phyloP scores from a whole-genome alignment of 192 early-diverging fungal genomes.

The Linnemannia exigua region DNA sequence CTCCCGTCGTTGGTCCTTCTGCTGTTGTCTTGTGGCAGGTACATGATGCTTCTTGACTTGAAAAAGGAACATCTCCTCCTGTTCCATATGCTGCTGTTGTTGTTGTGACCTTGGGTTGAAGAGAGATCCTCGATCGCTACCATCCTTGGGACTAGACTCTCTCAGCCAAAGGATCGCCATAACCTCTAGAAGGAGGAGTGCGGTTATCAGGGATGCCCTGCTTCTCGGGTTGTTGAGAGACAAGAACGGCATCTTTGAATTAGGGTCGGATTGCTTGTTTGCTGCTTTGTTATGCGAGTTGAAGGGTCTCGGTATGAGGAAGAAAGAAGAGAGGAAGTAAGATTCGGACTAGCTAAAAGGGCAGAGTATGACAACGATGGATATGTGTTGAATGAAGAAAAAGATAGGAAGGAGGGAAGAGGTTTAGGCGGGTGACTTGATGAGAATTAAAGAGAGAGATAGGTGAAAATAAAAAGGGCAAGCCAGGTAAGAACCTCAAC shows the following conservation, averaged over 20 bases:
- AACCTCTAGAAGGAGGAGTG: slow-evolving; percentile 27
- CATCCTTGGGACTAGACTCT: slow-evolving; percentile 1
- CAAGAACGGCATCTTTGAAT: slow-evolving; percentile 31
- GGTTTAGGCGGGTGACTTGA: no score
- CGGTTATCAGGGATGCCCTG: slow-evolving; percentile 21
- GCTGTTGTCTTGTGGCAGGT: background rate
- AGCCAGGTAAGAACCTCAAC: background rate
- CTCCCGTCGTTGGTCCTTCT: no score
- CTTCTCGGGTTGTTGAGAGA: slow-evolving; percentile 33
- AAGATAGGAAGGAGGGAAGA: no score
- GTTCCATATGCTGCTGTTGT: background rate
- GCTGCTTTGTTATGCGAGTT: background rate
- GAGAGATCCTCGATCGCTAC: background rate
- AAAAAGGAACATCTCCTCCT: background rate
- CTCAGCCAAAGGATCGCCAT: slow-evolving; percentile 39
- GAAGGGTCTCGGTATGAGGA: background rate
- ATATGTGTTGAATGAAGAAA: background rate
- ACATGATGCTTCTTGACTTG: slow-evolving; percentile 16
- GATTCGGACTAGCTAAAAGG: background rate
- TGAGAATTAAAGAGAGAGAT: background rate
- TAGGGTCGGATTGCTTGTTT: background rate
- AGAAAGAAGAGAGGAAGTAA: background rate
- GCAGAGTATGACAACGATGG: background rate
- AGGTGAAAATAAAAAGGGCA: background rate
- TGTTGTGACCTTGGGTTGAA: background rate